Conservation (phyloP, 768 basidiomycete species). For the Panellus pusillus region DNA sequence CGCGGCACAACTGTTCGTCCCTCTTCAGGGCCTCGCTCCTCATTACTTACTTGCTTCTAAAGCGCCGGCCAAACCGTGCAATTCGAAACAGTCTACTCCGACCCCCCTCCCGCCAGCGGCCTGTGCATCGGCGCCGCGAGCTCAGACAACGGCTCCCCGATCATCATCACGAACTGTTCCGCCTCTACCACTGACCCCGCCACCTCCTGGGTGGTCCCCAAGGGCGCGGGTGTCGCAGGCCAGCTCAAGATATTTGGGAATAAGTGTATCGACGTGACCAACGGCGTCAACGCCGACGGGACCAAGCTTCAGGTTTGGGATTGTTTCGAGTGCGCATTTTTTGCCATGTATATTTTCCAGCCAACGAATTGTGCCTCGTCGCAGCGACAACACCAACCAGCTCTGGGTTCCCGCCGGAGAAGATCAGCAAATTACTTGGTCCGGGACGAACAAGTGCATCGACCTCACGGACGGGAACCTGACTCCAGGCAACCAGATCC, state of each 20-base stretch:
- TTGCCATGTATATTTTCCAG: not conserved
- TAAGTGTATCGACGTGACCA: conserved; percentile 16
- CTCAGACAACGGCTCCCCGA: conserved; percentile 10
- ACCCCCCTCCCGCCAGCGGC: not conserved
- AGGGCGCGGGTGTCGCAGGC: not conserved
- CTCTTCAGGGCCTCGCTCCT: not conserved
- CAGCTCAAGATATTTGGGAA: conserved; percentile 10
- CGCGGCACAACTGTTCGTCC: too few relatives aligned
- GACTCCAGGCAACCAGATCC: conserved; percentile 7
- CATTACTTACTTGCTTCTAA: too few relatives aligned
- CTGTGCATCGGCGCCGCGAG: not conserved
- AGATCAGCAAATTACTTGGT: conserved; percentile 7
- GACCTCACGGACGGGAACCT: conserved; percentile 13
- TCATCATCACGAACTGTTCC: conserved; percentile 2
- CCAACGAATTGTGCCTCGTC: too few relatives aligned
- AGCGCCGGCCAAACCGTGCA: conserved; percentile 8
- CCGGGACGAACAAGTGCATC: conserved; percentile 11
- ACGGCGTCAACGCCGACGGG: too few relatives aligned
- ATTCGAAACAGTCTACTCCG: not conserved
- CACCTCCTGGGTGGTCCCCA: conserved; percentile 6
- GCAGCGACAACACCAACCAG: conserved; percentile 3
- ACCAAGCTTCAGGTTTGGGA: too few relatives aligned
- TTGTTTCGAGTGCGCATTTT: not conserved
- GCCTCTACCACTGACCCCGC: conserved; percentile 6
- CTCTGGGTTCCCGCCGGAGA: conserved; percentile 9